phyloP scores from a whole-genome alignment of 2,329 filamentous ascomycete species.

The Chaetomiaceae sp. region DNA sequence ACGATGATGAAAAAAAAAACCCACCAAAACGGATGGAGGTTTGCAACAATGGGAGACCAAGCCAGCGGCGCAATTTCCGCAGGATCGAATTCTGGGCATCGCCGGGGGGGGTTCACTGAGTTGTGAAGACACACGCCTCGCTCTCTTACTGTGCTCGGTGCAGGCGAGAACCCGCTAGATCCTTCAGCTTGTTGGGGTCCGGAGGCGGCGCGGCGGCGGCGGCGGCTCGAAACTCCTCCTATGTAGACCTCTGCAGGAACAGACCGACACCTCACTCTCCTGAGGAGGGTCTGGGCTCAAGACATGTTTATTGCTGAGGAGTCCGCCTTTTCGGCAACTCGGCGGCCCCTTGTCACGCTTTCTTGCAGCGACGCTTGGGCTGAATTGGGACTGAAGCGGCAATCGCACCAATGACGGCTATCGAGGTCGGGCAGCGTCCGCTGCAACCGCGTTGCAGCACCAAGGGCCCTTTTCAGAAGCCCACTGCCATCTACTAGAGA shows the following conservation, averaged over 20 bases:
- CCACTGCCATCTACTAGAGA: not conserved
- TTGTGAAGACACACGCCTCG: slow-evolving; percentile 8
- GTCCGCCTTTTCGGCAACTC: not conserved
- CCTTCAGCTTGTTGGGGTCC: slow-evolving; percentile 2
- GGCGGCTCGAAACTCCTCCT: slow-evolving; percentile 3
- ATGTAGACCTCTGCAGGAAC: not conserved
- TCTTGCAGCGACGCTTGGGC: slow-evolving; percentile 11
- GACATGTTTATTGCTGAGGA: slow-evolving; percentile 3
- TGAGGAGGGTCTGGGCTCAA: not conserved
- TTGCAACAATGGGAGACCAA: slow-evolving; percentile 6
- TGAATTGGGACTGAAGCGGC: slow-evolving; percentile 9
- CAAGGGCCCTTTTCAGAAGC: not conserved
- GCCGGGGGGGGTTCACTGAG: slow-evolving; percentile 1
- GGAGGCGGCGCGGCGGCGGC: slow-evolving; percentile 12
- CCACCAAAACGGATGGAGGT: too few relatives aligned
- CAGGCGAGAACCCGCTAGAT: not conserved
- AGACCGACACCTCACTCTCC: not conserved
- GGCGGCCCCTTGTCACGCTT: not conserved
- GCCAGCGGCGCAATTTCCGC: slow-evolving; percentile 13
- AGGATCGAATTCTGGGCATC: slow-evolving; percentile 3
- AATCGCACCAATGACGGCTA: slow-evolving; percentile 13
- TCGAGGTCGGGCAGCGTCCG: not conserved
- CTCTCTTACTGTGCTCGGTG: slow-evolving; percentile 11
- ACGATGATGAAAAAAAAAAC: not conserved
- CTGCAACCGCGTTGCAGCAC: not conserved